phyloP scores from a whole-genome alignment of 805 yeast genomes.

The Blastobotrys mokoenaii region DNA sequence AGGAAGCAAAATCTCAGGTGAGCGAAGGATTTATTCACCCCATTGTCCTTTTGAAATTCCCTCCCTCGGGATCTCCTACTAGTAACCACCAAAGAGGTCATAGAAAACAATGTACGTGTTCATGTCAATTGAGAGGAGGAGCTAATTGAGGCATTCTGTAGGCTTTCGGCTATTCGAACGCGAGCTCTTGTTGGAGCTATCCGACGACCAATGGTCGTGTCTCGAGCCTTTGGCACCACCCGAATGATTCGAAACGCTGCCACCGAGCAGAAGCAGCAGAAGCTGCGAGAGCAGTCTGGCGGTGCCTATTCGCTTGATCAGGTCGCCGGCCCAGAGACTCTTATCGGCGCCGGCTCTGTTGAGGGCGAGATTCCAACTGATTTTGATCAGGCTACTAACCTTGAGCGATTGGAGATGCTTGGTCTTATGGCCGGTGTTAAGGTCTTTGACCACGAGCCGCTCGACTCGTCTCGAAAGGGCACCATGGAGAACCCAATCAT shows the following conservation, averaged over 20 bases:
- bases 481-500: conserved; percentile 83
- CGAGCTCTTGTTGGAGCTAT: too few species aligned
- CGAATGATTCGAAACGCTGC: background rate
- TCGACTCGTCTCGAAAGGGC: conserved; percentile 83
- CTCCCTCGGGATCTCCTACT: too few species aligned
- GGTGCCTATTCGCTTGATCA: conserved; percentile 66
- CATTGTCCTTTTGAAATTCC: too few species aligned
- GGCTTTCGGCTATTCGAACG: too few species aligned
- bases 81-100: too few species aligned
- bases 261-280: background rate
- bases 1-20: too few species aligned
- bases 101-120: too few species aligned
- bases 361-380: conserved; percentile 82
- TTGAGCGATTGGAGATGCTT: conserved; percentile 89
- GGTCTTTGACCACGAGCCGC: conserved; percentile 74
- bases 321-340: conserved; percentile 66
- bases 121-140: too few species aligned
- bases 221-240: background rate
- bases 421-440: conserved; percentile 96
- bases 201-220: conserved; percentile 1
- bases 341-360: conserved; percentile 88
- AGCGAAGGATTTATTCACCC: too few species aligned
- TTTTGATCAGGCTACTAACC: conserved; percentile 95
- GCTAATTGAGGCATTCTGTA: too few species aligned
- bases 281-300: background rate